Percentiles rank a stretch among this genome's conserved stretches.
Conservation (phyloP, 2,329 filamentous ascomycete species). For the Orbilia blumenaviensis region DNA sequence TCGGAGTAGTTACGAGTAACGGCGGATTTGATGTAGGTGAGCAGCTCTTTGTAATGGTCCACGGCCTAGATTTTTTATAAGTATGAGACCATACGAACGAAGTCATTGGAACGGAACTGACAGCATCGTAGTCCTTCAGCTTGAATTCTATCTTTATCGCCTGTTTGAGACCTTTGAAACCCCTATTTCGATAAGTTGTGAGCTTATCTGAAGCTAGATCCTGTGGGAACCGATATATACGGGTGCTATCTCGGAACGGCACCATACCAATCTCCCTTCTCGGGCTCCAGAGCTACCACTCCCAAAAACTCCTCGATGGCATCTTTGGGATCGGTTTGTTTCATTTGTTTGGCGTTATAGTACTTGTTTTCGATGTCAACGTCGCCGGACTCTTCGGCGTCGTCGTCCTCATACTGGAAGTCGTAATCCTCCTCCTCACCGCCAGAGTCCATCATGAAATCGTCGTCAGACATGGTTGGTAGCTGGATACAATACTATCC, state of each 20-base stretch:
- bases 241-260: background rate
- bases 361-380: slow-evolving; percentile 99
- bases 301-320: slow-evolving; percentile 93
- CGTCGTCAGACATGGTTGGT: slow-evolving; percentile 80
- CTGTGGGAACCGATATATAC: background rate
- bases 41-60: slow-evolving; percentile 90
- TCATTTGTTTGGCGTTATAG: slow-evolving; percentile 98
- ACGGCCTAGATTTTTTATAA: slow-evolving; percentile 72
- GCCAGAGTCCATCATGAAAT: slow-evolving; percentile 93
- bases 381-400: slow-evolving; percentile 85
- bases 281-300: slow-evolving; percentile 81
- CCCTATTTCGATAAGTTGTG: slow-evolving; percentile 63
- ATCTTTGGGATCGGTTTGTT: slow-evolving; percentile 82
- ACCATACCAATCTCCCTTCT: slow-evolving; percentile 88
- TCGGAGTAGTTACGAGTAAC: slow-evolving; percentile 98
- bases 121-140: slow-evolving; percentile 85
- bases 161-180: slow-evolving; percentile 97
- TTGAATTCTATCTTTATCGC: slow-evolving; percentile 97
- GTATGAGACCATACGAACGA: too few relatives aligned
- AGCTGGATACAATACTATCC: background rate
- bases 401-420: slow-evolving; percentile 96
- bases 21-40: slow-evolving; percentile 96
- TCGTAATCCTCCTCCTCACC: slow-evolving; percentile 89
- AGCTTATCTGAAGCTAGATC: slow-evolving; percentile 2
- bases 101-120: slow-evolving; percentile 61